Evolutionary conservation across 1,284 basidiomycete genomes (phyloP), one percentile per base, ranked within the genome.

Genomic region (Tilletia caries): DNA sequence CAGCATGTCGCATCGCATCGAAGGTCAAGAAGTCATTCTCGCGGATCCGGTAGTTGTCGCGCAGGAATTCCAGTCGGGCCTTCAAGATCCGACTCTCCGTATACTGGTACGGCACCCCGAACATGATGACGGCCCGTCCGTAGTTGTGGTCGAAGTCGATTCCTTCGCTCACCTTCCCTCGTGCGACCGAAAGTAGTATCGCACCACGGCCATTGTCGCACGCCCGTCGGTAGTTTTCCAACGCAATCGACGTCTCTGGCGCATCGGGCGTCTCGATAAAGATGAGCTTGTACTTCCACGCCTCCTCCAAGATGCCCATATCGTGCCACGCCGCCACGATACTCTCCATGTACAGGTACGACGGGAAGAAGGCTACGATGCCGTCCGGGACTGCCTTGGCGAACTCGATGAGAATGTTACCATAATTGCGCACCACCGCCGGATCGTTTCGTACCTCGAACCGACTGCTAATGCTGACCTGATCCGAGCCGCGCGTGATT

Each of bases 281-380:
- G 73, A 99, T 95, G 62, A 99, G 88, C 85, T 99, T 99, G 86
- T 98, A 90, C 85, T 98, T 98, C 95, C 96, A 98, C 23, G 97
- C 96, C 86, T 99, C 95, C 80, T 95, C 97, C 72, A 99, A 86
- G 76, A 98, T 98, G 62, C 95, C 96, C 96, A 99, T 98, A 83
- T 99, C 96, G 83, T 98, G 97, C 96, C 96, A 99, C 15, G 96
- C 96, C 1, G 94, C 93, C 25, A 98, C 96, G 74, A 99, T 99
- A 43, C 92, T 95, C 85, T 99, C 96, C 96, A 99, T 99, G 85
- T 99, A 99, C 32, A 99, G 89, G 85, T 99, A 99, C 83, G 92
- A 95, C 20, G 96, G 96, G 85, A 99, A 99, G 88, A 99, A 99
- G 8, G 95, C 95, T 41, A 98, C 50, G 72, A 99, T 92, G n/a